A percentile compares a stretch with the other conserved stretches of the same genome.
These are phyloP conservation scores for Pseudocercospora vitis DNA, from an alignment of 2,329 filamentous ascomycete genomes.

Conservation along the genomic window DNA sequence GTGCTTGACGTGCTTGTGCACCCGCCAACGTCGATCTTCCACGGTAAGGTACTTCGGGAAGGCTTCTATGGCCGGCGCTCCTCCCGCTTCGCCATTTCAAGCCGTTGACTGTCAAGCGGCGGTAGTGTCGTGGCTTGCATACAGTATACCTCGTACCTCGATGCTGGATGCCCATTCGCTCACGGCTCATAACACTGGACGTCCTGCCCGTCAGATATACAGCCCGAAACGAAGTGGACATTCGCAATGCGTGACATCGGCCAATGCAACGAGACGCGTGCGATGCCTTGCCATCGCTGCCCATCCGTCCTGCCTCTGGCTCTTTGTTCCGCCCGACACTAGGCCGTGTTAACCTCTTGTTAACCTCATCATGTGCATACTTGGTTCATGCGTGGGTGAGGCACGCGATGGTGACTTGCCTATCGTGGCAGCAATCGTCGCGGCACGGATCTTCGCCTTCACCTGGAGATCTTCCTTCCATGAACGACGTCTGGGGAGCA, in stretches of 20 bases:
- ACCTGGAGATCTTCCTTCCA: not conserved
- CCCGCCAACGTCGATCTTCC: slow-evolving; percentile 10
- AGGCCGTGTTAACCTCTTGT: not conserved
- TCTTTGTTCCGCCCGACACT: slow-evolving; percentile 5
- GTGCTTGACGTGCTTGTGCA: slow-evolving; percentile 13
- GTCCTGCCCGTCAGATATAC: slow-evolving; percentile 2
- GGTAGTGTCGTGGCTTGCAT: not conserved
- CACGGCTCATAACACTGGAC: slow-evolving; percentile 15
- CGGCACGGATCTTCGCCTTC: slow-evolving; percentile 5
- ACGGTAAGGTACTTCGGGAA: not conserved
- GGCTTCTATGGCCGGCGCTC: not conserved
- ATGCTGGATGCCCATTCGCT: slow-evolving; percentile 12
- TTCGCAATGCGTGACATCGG: slow-evolving; percentile 7
- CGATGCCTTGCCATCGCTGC: not conserved
- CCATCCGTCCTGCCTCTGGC: slow-evolving; percentile 5
- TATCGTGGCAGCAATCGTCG: slow-evolving; percentile 20
- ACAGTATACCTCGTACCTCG: not conserved
- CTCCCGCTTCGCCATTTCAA: not conserved
- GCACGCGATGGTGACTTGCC: slow-evolving; percentile 16
- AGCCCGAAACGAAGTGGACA: slow-evolving; percentile 22
- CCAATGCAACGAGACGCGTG: slow-evolving; percentile 17
- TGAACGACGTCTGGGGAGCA: slow-evolving; percentile 19
- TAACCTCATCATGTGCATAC: not conserved
- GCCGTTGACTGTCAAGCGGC: slow-evolving; percentile 9
- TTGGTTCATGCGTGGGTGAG: not conserved